Evolutionary conservation across 164 flowering plant genomes (phyloP), one percentile per base, ranked within the genome.

Genomic region (Nymphaea thermarum): DNA sequence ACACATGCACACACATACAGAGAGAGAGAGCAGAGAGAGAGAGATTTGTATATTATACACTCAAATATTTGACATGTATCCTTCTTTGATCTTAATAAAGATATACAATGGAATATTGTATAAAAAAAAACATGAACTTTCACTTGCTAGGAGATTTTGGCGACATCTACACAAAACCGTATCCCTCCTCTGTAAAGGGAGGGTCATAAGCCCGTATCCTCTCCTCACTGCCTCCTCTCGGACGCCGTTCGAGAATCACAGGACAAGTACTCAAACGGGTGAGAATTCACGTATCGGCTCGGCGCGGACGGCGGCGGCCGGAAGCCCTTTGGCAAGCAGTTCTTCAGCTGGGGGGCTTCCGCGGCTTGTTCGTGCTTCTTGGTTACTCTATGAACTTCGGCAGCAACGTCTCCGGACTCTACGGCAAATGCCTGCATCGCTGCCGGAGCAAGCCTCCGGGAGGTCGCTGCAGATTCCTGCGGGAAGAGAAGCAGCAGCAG

Each of bases 291-390:
- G 59, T 66, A 86, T 43, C 91, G 85, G 67, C 97, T 89, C 0
- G 97, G 95, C 11, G 93, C 89, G 0, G 95, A 91, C 3, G 91
- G 75, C 5, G 60, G 74, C n/a, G 70, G 87, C 57, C 82, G 74
- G 59, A 68, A 71, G 17, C 93, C 93, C 72, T 86, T 91, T 0
- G 97, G 97, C 80, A 81, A 14, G 80, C 93, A 91, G 55, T 66
- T 71, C 59, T 74, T 74, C 36, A 85, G 67, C 66, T 75, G 81
- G 16, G 63, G 78, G 18, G 60, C 80, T 4, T 65, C 2, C 57
- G 57, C 36, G 36, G 36, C 36, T 25, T 25, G 36, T 25, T 25
- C 36, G 36, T 25, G 36, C 36, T 25, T 25, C 36, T 25, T 25
- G 36, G 36, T 25, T 25, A 25, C 36, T 25, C 36, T 25, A 25